A percentile compares a stretch with the other conserved stretches of the same genome.
phyloP scores from a whole-genome alignment of 169 alveolate species.

The Plasmodium malariae region DNA sequence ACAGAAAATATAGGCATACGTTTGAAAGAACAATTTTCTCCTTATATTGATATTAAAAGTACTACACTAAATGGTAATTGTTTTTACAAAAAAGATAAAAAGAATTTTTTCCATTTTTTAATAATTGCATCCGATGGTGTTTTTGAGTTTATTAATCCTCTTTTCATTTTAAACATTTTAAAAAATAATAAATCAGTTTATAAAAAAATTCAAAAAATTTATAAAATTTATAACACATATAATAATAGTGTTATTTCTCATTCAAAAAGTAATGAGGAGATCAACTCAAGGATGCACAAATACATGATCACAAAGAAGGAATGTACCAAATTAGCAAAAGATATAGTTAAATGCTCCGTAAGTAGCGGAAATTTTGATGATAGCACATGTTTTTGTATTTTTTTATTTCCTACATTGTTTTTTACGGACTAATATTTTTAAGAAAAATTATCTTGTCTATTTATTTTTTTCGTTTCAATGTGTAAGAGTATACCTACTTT shows the following conservation, averaged over 20 bases:
- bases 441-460: background rate
- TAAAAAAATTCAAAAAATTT: conserved; percentile 49
- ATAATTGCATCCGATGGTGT: conserved; percentile 74
- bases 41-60: conserved; percentile 38
- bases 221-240: conserved; percentile 25
- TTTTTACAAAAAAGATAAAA: conserved; percentile 16
- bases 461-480: background rate
- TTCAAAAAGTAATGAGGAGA: background rate
- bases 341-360: conserved; percentile 33
- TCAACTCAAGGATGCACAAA: conserved; percentile 26
- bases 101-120: conserved; percentile 60
- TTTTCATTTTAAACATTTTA: conserved; percentile 25
- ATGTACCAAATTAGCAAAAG: conserved; percentile 49
- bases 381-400: conserved; percentile 65
- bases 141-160: conserved; percentile 54
- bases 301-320: conserved; percentile 46
- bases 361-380: conserved; percentile 63
- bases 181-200: conserved; percentile 55
- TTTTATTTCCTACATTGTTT: conserved; percentile 51
- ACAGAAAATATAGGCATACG: background rate
- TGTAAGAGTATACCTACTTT: background rate
- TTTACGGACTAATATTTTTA: background rate
- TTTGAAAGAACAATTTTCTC: conserved; percentile 35
- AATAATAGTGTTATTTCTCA: background rate
- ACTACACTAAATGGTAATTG: conserved; percentile 37